These are phyloP conservation scores for Pachysandra terminalis DNA, from an alignment of 164 flowering plant genomes.

Conservation along the genomic window DNA sequence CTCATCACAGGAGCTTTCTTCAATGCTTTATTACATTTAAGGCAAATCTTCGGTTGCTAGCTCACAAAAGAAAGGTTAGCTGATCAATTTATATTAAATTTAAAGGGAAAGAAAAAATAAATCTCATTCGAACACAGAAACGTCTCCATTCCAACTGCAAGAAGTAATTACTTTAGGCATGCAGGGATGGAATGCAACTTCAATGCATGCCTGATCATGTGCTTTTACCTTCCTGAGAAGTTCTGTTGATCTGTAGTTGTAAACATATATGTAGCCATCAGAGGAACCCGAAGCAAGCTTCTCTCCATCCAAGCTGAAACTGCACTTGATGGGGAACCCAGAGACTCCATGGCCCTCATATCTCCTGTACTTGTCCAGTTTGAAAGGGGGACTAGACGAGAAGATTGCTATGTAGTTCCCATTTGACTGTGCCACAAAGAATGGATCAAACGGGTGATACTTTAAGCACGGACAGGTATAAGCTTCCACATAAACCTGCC, in stretches of 20 bases:
- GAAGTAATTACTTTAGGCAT: constrained; percentile 71
- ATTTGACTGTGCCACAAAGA: constrained; percentile 85
- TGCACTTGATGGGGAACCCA: constrained; percentile 92
- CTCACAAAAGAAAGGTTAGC: too few relatives aligned
- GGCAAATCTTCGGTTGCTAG: too few relatives aligned
- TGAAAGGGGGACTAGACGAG: constrained; percentile 72
- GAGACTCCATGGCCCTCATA: constrained; percentile 84
- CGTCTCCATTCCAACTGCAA: constrained; percentile 78
- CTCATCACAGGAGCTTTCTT: too few relatives aligned
- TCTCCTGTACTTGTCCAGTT: constrained; percentile 79
- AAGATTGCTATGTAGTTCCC: constrained; percentile 88
- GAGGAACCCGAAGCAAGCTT: constrained; percentile 72
- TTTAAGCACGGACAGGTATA: constrained; percentile 77
- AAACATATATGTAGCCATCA: constrained; percentile 72
- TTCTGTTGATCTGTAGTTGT: constrained; percentile 46
- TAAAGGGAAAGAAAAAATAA: too few relatives aligned
- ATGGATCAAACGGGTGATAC: constrained; percentile 68
- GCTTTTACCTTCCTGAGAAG: constrained; percentile 57
- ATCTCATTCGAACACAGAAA: constrained; percentile 54
- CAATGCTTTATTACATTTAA: too few relatives aligned
- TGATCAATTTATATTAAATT: too few relatives aligned
- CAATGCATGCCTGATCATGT: constrained; percentile 66
- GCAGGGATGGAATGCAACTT: constrained; percentile 73
- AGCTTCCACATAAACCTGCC: constrained; percentile 88
- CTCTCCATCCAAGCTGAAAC: constrained; percentile 72